Conservation (phyloP, 139 green algal species). For the Coccomyxa sp. region DNA sequence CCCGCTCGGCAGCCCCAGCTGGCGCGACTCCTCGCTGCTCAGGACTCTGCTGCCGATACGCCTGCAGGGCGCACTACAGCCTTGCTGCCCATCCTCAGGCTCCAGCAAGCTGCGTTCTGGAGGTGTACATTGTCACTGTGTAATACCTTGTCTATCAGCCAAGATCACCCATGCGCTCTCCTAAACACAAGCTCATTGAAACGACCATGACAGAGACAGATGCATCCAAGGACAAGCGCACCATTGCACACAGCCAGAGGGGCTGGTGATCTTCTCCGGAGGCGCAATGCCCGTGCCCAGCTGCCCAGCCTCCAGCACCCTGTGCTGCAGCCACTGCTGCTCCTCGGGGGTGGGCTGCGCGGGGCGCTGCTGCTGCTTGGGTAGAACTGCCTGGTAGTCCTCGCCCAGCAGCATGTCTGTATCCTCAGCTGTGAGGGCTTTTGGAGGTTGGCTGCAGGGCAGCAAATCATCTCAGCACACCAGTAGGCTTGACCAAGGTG, state of each 20-base stretch:
- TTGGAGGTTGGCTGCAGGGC: no score
- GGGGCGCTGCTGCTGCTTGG: neutral
- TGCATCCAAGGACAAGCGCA: neutral
- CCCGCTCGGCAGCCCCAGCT: neutral
- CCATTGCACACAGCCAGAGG: neutral
- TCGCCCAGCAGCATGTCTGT: neutral
- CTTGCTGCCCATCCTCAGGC: neutral
- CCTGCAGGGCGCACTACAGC: neutral
- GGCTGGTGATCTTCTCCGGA: neutral
- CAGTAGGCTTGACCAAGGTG: neutral
- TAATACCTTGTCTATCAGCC: neutral
- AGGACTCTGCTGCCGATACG: neutral
- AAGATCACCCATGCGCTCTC: neutral
- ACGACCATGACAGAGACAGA: neutral
- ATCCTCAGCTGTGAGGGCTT: no score
- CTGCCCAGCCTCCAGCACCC: neutral
- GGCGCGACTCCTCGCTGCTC: neutral
- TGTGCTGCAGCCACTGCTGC: slow-evolving; percentile 10
- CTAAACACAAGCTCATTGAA: neutral
- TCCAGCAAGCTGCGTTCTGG: neutral
- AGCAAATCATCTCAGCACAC: neutral
- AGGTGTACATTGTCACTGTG: neutral
- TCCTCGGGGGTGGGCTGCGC: neutral
- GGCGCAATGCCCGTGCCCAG: neutral
- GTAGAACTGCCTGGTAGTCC: slow-evolving; percentile 6